phyloP scores from a whole-genome alignment of 2,329 filamentous ascomycete genomes.

The Phyllosticta paracitricarpa region DNA sequence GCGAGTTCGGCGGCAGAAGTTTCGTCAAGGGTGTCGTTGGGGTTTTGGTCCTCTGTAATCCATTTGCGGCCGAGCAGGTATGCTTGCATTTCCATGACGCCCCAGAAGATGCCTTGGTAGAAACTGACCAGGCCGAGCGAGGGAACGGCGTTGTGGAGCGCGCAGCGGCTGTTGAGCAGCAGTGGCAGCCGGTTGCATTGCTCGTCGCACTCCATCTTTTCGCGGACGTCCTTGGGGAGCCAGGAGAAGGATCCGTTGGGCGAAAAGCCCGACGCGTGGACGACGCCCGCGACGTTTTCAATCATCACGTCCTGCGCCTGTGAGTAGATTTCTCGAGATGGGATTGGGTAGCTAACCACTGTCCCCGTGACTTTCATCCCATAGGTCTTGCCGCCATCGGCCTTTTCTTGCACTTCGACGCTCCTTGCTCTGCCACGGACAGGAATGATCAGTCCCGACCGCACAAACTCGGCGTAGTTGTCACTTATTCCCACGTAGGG shows the following conservation, averaged over 20 bases:
- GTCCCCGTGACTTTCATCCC: background rate
- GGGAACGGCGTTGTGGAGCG: slow-evolving; percentile 51
- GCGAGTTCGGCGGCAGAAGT: slow-evolving; percentile 14
- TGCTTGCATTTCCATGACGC: slow-evolving; percentile 79
- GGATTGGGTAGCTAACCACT: background rate
- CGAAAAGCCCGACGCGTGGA: slow-evolving; percentile 69
- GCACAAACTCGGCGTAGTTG: slow-evolving; percentile 63
- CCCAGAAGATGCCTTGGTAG: slow-evolving; percentile 79
- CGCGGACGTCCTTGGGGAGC: slow-evolving; percentile 47
- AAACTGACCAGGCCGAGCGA: slow-evolving; percentile 71
- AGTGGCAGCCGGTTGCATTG: slow-evolving; percentile 49
- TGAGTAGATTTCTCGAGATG: background rate
- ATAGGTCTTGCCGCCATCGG: background rate
- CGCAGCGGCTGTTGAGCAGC: slow-evolving; percentile 52
- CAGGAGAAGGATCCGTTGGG: slow-evolving; percentile 55
- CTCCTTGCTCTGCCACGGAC: slow-evolving; percentile 26
- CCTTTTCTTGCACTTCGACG: slow-evolving; percentile 11
- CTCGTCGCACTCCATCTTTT: slow-evolving; percentile 48
- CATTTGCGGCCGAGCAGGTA: slow-evolving; percentile 56
- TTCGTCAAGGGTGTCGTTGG: background rate
- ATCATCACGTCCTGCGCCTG: slow-evolving; percentile 23
- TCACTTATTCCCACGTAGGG: slow-evolving; percentile 62
- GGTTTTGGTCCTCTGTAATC: slow-evolving; percentile 22
- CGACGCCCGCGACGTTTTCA: slow-evolving; percentile 52
- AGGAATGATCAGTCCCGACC: slow-evolving; percentile 43